phyloP scores from a whole-genome alignment of 1,284 basidiomycete species.

The Ceratobasidium papillatum region DNA sequence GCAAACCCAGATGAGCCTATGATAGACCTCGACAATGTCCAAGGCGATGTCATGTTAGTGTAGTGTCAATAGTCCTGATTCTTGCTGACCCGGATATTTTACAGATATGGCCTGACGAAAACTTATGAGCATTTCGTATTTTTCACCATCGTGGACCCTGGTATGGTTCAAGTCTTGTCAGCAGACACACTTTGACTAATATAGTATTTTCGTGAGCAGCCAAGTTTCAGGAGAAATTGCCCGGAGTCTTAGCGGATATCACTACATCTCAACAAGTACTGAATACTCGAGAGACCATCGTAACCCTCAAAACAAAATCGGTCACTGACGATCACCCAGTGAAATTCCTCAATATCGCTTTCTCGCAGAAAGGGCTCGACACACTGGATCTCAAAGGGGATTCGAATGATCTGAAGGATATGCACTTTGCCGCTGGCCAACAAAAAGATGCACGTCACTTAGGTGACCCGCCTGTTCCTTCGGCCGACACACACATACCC shows the following conservation, averaged over 20 bases:
- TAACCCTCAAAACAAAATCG: not conserved
- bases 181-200: too few relatives aligned
- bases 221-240: not conserved
- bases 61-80: not conserved
- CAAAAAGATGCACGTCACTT: not conserved
- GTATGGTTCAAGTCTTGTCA: not conserved
- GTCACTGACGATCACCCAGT: not conserved
- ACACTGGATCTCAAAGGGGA: not conserved
- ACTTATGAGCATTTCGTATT: not conserved
- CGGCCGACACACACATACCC: not conserved
- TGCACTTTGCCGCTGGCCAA: not conserved
- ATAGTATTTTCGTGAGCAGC: not conserved
- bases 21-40: constrained; percentile 46
- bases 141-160: not conserved
- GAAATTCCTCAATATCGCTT: not conserved
- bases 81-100: too few relatives aligned
- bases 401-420: not conserved
- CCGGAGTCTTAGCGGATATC: not conserved
- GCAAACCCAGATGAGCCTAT: constrained; percentile 43
- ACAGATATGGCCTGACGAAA: not conserved
- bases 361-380: not conserved
- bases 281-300: not conserved
- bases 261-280: not conserved
- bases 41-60: constrained; percentile 45
- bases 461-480: not conserved